Evolutionary conservation across 805 yeast species (phyloP).

Genomic region (Hanseniaspora guilliermondii): DNA sequence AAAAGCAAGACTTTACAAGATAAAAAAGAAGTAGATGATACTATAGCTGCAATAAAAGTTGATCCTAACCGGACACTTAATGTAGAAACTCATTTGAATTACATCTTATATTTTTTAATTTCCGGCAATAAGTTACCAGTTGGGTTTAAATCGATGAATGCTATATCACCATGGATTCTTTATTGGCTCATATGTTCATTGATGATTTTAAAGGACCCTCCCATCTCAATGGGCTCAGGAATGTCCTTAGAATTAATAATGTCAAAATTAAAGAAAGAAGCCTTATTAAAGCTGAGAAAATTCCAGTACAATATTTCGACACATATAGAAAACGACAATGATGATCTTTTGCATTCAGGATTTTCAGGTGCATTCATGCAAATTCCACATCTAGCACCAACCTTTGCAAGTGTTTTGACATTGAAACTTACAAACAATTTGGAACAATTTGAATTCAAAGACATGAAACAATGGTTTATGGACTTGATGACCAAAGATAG

Average conservation of each 20-base stretch:
- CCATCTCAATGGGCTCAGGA: conserved; percentile 17
- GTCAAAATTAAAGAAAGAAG: not conserved
- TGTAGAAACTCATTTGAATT: not conserved
- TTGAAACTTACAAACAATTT: conserved; percentile 38
- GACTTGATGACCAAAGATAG: conserved; percentile 52
- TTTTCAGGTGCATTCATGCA: conserved; percentile 81
- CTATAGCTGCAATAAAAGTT: not conserved
- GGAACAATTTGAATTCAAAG: conserved; percentile 33
- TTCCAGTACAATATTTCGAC: conserved; percentile 15
- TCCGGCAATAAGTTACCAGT: conserved; percentile 35
- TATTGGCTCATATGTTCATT: conserved; percentile 68
- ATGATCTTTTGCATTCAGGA: conserved; percentile 31
- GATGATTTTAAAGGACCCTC: conserved; percentile 29
- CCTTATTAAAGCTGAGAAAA: not conserved
- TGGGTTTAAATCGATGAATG: conserved; percentile 50
- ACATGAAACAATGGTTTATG: conserved; percentile 53
- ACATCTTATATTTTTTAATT: conserved; percentile 34
- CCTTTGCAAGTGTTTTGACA: conserved; percentile 64
- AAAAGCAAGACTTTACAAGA: conserved; percentile 3
- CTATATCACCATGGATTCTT: conserved; percentile 83
- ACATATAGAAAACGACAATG: conserved; percentile 26
- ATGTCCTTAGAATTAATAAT: not conserved
- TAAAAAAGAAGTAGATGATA: conserved; percentile 1
- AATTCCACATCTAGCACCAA: conserved; percentile 69
- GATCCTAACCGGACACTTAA: not conserved